Evolutionary conservation across 2,329 filamentous ascomycete species (phyloP).

Genomic region (Ceratocystis destructans): DNA sequence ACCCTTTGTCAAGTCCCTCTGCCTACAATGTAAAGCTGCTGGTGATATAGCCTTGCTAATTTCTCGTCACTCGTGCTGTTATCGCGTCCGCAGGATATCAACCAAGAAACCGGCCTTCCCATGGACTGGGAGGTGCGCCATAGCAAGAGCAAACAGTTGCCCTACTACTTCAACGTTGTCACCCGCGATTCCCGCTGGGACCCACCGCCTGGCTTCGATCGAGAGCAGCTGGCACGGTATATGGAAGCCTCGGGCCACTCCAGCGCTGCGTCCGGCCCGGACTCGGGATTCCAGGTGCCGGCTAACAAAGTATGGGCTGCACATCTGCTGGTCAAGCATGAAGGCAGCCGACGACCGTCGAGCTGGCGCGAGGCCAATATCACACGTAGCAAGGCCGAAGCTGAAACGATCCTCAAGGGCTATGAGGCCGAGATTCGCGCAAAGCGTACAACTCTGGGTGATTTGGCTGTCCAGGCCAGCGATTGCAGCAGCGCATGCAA

Average conservation of each 20-base stretch:
- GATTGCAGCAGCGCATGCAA: conserved; percentile 95
- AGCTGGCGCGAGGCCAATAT: conserved; percentile 90
- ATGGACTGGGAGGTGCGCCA: conserved; percentile 88
- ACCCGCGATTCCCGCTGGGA: conserved; percentile 93
- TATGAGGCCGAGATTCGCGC: conserved; percentile 65
- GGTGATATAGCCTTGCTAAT: not conserved
- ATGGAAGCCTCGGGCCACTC: conserved; percentile 79
- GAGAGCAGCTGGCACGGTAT: conserved; percentile 82
- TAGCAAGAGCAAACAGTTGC: conserved; percentile 95
- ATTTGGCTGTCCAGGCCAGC: conserved; percentile 76
- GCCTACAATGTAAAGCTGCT: not conserved
- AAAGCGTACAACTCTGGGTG: conserved; percentile 56
- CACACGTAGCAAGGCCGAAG: conserved; percentile 77
- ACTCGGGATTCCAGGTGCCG: conserved; percentile 26
- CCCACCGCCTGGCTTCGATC: conserved; percentile 74
- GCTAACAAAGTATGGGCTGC: conserved; percentile 85
- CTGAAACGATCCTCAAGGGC: conserved; percentile 57
- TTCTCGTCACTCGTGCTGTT: no score
- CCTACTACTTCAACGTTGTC: conserved; percentile 89
- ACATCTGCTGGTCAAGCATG: conserved; percentile 89
- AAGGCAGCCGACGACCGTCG: conserved; percentile 70
- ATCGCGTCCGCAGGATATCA: conserved; percentile 8
- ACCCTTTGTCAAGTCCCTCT: not conserved
- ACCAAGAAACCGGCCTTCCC: conserved; percentile 60
- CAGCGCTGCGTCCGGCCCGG: conserved; percentile 23